phyloP scores from a whole-genome alignment of 352 stramenopile genomes.

The Phytophthora sp. region DNA sequence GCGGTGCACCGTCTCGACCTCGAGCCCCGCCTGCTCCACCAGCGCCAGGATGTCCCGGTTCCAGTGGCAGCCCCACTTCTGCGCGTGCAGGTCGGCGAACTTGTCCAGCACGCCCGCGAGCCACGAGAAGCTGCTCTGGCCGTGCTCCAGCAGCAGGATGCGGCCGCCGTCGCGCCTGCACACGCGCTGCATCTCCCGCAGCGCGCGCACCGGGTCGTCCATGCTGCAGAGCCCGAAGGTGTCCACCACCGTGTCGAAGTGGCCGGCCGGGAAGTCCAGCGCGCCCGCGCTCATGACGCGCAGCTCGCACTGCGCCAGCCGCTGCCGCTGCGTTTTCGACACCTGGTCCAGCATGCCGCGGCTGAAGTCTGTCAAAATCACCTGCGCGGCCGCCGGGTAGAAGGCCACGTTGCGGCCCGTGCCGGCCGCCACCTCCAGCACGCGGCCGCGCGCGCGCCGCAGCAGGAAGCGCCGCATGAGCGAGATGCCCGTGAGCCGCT shows the following conservation, averaged over 20 bases:
- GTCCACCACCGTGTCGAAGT: constrained; percentile 96
- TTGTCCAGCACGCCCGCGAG: constrained; percentile 94
- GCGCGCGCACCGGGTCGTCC: constrained; percentile 90
- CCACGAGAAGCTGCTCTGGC: constrained; percentile 88
- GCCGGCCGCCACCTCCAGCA: constrained; percentile 95
- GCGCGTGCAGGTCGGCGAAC: constrained; percentile 90
- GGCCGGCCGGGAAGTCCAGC: constrained; percentile 69
- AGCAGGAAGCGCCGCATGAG: constrained; percentile 88
- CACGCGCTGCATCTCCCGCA: constrained; percentile 94
- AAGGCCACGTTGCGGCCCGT: constrained; percentile 94
- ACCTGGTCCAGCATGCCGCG: constrained; percentile 77
- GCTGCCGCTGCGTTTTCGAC: constrained; percentile 20
- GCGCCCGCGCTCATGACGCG: constrained; percentile 64
- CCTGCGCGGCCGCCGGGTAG: constrained; percentile 63
- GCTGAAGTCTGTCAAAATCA: constrained; percentile 82
- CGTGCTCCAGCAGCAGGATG: constrained; percentile 97
- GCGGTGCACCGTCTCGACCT: constrained; percentile 84
- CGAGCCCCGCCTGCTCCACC: constrained; percentile 80
- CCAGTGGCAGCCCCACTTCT: constrained; percentile 97
- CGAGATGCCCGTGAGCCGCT: constrained; percentile 79
- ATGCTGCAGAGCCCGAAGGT: constrained; percentile 97
- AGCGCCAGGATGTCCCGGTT: constrained; percentile 95
- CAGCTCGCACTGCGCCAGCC: constrained; percentile 38
- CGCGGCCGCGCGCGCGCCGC: constrained; percentile 59
- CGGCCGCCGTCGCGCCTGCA: constrained; percentile 78